Conservation (phyloP, 2,329 filamentous ascomycete species). For the Aspergillus ibericus region DNA sequence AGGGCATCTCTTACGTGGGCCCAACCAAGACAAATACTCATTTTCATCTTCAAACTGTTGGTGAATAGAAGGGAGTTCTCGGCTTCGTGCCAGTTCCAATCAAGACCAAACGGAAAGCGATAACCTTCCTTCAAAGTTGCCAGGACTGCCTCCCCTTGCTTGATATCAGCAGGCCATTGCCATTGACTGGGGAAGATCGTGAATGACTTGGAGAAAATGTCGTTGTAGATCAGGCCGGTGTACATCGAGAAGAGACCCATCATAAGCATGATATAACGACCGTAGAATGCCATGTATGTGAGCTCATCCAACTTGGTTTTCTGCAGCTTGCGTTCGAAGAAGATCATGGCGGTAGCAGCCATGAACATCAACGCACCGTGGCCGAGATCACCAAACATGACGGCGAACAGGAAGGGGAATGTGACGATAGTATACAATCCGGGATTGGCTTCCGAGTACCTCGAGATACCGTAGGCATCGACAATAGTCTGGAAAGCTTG, state of each 20-base stretch:
- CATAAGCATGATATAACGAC: conserved; percentile 96
- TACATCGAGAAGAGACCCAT: conserved; percentile 98
- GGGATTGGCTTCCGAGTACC: conserved; percentile 96
- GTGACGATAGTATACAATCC: conserved; percentile 93
- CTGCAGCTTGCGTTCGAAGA: conserved; percentile 82
- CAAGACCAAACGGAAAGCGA: conserved; percentile 91
- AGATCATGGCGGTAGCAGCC: conserved; percentile 87
- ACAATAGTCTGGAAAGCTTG: conserved; percentile 98
- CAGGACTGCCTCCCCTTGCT: conserved; percentile 62
- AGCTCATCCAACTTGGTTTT: conserved; percentile 93
- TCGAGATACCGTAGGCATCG: conserved; percentile 95
- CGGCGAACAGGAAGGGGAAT: conserved; percentile 98
- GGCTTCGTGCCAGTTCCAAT: conserved; percentile 94
- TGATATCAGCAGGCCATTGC: conserved; percentile 74
- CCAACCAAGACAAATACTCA: conserved; percentile 97
- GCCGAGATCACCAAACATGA: conserved; percentile 99
- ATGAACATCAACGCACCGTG: conserved; percentile 87
- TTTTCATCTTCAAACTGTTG: conserved; percentile 99
- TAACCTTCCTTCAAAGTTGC: conserved; percentile 71
- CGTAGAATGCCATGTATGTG: conserved; percentile 98
- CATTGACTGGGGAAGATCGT: conserved; percentile 87
- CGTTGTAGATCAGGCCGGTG: conserved; percentile 96
- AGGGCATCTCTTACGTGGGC: conserved; percentile 58
- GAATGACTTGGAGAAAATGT: conserved; percentile 91
- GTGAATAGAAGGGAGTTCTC: conserved; percentile 94